Evolutionary conservation across 768 basidiomycete species (phyloP).

Genomic region (Holtermannia corniformis): DNA sequence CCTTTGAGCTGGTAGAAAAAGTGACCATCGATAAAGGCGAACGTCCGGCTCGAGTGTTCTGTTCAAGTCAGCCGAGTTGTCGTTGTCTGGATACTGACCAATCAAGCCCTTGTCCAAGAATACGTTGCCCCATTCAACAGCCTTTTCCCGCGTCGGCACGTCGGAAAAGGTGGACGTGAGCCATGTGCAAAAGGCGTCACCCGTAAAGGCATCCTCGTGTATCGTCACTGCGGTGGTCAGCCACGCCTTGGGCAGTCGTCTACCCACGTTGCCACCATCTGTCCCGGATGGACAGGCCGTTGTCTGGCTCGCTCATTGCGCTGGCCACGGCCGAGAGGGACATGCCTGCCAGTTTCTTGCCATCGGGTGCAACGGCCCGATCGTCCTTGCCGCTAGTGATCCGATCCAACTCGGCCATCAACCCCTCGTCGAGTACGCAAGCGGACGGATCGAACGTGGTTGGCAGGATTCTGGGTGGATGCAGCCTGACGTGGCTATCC

Average conservation of each 20-base stretch:
- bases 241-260: neutral
- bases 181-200: constrained; percentile 84
- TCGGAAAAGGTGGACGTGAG: constrained; percentile 83
- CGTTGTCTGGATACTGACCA: constrained; percentile 23
- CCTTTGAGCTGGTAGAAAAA: constrained; percentile 79
- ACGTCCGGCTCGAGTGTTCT: constrained; percentile 66
- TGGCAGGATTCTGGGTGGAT: constrained; percentile 64
- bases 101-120: constrained; percentile 74
- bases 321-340: constrained; percentile 47
- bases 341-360: constrained; percentile 55
- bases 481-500: constrained; percentile 48
- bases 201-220: constrained; percentile 77
- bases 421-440: constrained; percentile 65
- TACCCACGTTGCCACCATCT: constrained; percentile 65
- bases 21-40: constrained; percentile 82
- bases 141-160: constrained; percentile 71
- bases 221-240: constrained; percentile 35
- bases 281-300: constrained; percentile 69
- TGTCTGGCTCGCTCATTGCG: constrained; percentile 48
- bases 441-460: constrained; percentile 75
- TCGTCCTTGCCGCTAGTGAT: constrained; percentile 48
- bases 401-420: constrained; percentile 71
- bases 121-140: constrained; percentile 63
- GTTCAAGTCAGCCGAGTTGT: neutral
- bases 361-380: constrained; percentile 6